These are phyloP conservation scores for Planoprotostelium fungivorum DNA, from an alignment of 78 protist species.

Conservation along the genomic window DNA sequence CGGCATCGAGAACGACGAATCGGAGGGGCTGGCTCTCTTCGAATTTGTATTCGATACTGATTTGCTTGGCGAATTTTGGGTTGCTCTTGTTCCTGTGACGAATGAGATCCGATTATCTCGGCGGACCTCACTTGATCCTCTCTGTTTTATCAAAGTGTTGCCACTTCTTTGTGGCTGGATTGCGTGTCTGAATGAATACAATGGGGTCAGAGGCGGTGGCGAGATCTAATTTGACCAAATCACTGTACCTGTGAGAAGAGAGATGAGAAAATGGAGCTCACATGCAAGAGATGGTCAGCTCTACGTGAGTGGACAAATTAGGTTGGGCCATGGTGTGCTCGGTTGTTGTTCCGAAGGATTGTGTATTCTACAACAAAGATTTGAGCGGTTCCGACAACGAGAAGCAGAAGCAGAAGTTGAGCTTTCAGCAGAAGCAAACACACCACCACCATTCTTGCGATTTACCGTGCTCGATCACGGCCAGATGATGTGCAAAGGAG, in stretches of 20 bases:
- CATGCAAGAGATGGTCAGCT: background rate
- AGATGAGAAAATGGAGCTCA: background rate
- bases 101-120: background rate
- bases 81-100: background rate
- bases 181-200: background rate
- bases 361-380: too few relatives aligned
- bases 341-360: too few relatives aligned
- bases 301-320: background rate
- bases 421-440: too few relatives aligned
- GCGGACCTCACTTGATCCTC: background rate
- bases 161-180: background rate
- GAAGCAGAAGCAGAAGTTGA: too few relatives aligned
- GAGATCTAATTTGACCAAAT: background rate
- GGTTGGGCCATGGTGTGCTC: background rate
- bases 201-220: background rate
- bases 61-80: background rate
- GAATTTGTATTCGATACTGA: background rate
- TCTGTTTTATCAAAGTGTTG: background rate
- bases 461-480: too few relatives aligned
- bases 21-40: background rate
- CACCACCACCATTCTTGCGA: too few relatives aligned
- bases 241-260: background rate
- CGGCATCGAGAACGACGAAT: background rate
- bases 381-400: too few relatives aligned
- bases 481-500: too few relatives aligned